Conservation (phyloP, 345 rosid species). For the Turnera subulata region DNA sequence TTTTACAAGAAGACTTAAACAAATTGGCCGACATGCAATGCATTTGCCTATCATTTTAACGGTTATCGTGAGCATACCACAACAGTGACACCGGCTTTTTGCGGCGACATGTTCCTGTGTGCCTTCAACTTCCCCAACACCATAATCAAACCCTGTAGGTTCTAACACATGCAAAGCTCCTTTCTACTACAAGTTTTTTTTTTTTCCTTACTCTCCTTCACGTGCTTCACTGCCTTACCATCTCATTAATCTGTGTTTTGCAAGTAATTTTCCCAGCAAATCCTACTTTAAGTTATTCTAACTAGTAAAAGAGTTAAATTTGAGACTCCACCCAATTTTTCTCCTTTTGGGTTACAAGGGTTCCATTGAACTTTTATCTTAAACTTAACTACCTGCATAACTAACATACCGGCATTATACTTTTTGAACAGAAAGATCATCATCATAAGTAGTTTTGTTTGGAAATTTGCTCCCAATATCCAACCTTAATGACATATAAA, state of each 20-base stretch:
- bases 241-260: background rate
- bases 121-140: slow-evolving; percentile 9
- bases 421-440: no score
- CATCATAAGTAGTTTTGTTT: no score
- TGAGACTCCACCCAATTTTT: no score
- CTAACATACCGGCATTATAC: no score
- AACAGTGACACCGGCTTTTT: slow-evolving; percentile 17
- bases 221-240: background rate
- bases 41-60: slow-evolving; percentile 17
- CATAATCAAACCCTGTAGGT: slow-evolving; percentile 3
- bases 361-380: no score
- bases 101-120: slow-evolving; percentile 16
- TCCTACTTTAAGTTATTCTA: no score
- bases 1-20: background rate
- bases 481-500: no score
- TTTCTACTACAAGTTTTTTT: background rate
- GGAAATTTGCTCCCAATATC: no score
- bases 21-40: slow-evolving; percentile 25
- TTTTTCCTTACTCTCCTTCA: background rate
- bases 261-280: no score
- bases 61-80: slow-evolving; percentile 21
- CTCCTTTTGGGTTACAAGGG: no score
- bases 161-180: background rate
- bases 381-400: no score
- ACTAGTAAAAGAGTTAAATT: no score